Evolutionary conservation across 768 basidiomycete species (phyloP), one percentile per base, ranked within the genome.

Genomic region (Lentinula sp.): DNA sequence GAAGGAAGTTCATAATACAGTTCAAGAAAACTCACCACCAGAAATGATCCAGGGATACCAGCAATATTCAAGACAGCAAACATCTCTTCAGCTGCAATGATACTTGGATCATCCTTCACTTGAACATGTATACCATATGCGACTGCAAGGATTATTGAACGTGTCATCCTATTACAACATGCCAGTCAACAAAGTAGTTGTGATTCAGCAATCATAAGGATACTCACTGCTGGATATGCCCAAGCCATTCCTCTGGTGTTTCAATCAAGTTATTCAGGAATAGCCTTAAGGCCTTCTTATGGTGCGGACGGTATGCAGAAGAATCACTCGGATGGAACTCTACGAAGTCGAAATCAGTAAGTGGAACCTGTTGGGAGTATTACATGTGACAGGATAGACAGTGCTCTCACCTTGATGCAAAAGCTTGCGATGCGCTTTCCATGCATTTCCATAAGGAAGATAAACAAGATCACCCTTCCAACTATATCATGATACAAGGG

Each of bases 71-170:
- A 66, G 3, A 69, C 67, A 5, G 72, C 63, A 9, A 76, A 64
- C 2, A 79, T 76, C 6, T 73, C 65, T 41, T 81, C 76, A 0
- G 77, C 79, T 1, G 76, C 67, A 0, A 66, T 63, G 41, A 85
- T 70, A 62, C 76, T 78, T 4, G 81, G 77, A 63, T 84, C 83
- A 60, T 78, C 66, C 13, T 65, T 48, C 0, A 74, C 68, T 42
- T 72, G 62, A 6, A 78, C 71, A 13, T 77, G 66, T 20, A 83
- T 71, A 2, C 83, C 84, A 63, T 84, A 83, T 0, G 78, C 76
- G 6, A 81, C 62, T 0, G 74, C 73, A 54, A 83, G 68, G 12
- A 78, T 67, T 18, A 76, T 69, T 32, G 73, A 70, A 13, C 74
- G 79, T 2, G 77, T 70, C 65, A 77, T 71, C 45, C 80, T 82